Evolutionary conservation across 805 yeast species (phyloP).

Genomic region (Lipomyces lipofer): DNA sequence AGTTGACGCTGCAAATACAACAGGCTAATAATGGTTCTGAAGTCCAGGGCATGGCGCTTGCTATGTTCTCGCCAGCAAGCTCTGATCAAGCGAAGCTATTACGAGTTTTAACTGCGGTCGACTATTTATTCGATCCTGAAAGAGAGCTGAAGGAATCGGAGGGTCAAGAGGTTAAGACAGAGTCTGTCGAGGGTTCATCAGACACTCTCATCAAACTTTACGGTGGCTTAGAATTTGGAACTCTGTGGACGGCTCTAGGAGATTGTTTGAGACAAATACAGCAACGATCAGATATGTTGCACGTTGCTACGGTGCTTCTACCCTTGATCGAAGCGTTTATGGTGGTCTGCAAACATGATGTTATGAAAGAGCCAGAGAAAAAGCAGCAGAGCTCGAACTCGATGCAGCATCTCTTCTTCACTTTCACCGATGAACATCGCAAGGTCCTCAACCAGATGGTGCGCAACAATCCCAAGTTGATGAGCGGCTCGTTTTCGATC

Average conservation of each 20-base stretch:
- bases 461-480: slow-evolving; percentile 81
- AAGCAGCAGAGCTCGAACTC: slow-evolving; percentile 6
- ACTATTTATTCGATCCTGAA: slow-evolving; percentile 65
- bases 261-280: slow-evolving; percentile 67
- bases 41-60: slow-evolving; percentile 55
- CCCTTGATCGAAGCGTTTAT: slow-evolving; percentile 89
- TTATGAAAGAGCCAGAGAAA: slow-evolving; percentile 34
- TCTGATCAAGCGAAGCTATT: slow-evolving; percentile 89
- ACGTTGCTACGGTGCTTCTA: slow-evolving; percentile 74
- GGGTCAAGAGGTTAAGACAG: slow-evolving; percentile 32
- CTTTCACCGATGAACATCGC: slow-evolving; percentile 86
- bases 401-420: slow-evolving; percentile 55
- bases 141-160: slow-evolving; percentile 25
- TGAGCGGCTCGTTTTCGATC: slow-evolving; percentile 94
- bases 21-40: slow-evolving; percentile 45
- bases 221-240: slow-evolving; percentile 66
- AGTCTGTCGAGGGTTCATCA: slow-evolving; percentile 39
- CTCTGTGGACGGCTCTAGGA: slow-evolving; percentile 82
- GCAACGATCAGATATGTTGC: slow-evolving; percentile 54
- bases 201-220: slow-evolving; percentile 62
- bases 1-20: slow-evolving; percentile 49
- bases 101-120: slow-evolving; percentile 82
- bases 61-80: slow-evolving; percentile 71
- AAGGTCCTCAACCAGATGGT: slow-evolving; percentile 89
- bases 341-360: slow-evolving; percentile 82